Percentiles rank a stretch among this genome's conserved stretches.
Conservation (phyloP, 177 flowering plant species). For the Telopea speciosissima region DNA sequence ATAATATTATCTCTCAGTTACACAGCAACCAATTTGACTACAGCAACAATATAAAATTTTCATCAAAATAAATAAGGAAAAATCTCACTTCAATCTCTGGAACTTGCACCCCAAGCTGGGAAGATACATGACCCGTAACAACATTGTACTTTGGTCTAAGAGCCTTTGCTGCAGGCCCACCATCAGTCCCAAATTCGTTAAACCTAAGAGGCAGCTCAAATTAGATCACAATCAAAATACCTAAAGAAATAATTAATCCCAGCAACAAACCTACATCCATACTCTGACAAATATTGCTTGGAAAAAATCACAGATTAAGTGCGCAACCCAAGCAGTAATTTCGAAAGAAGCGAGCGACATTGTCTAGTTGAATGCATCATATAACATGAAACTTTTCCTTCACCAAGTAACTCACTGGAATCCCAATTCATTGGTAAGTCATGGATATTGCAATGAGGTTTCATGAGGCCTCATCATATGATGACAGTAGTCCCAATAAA, state of each 20-base stretch:
- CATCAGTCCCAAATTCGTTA: slow-evolving; percentile 54
- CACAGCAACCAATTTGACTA: not conserved
- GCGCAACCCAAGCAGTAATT: not conserved
- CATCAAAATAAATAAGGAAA: not conserved
- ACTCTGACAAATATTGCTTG: not conserved
- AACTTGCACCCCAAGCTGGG: slow-evolving; percentile 32
- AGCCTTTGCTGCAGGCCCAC: slow-evolving; percentile 55
- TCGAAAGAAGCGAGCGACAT: not conserved
- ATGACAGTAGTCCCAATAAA: not conserved
- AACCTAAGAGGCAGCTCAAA: slow-evolving; percentile 28
- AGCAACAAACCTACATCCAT: not conserved
- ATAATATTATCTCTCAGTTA: not conserved
- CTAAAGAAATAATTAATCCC: not conserved
- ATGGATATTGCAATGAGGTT: not conserved
- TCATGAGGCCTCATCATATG: not conserved
- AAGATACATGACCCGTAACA: slow-evolving; percentile 30
- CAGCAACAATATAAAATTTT: not conserved
- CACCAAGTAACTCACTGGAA: not conserved
- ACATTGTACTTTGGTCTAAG: slow-evolving; percentile 34
- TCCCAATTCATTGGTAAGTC: not conserved
- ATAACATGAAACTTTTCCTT: not conserved
- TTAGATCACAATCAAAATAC: not conserved
- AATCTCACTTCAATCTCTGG: slow-evolving; percentile 44
- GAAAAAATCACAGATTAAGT: not conserved
- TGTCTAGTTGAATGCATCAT: not conserved